phyloP scores from a whole-genome alignment of 164 flowering plant species.

The Aristolochia contorta region DNA sequence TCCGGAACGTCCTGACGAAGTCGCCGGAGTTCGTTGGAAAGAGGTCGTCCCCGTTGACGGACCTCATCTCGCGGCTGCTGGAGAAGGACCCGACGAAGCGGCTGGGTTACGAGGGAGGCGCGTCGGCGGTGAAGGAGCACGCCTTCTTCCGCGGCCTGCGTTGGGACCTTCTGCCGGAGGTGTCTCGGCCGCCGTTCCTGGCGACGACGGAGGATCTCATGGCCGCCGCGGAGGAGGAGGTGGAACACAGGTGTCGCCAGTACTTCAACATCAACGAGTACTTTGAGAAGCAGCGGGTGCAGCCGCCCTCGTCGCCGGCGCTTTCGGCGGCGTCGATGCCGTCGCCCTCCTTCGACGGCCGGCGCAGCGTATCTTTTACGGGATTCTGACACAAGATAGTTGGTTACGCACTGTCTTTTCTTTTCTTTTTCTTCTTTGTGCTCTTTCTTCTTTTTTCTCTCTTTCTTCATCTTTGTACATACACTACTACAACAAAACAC shows the following conservation, averaged over 20 bases:
- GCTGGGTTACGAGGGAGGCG: slow-evolving; percentile 60
- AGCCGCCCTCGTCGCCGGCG: slow-evolving; percentile 30
- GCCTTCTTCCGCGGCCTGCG: slow-evolving; percentile 54
- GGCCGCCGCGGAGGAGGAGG: slow-evolving; percentile 7
- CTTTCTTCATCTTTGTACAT: no score
- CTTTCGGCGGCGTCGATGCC: slow-evolving; percentile 19
- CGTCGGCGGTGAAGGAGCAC: slow-evolving; percentile 68
- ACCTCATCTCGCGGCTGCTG: slow-evolving; percentile 56
- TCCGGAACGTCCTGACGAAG: slow-evolving; percentile 39
- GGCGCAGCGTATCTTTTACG: slow-evolving; percentile 28
- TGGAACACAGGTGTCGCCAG: background rate
- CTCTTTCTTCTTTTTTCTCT: no score
- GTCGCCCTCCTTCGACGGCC: slow-evolving; percentile 19
- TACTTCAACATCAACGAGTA: slow-evolving; percentile 38
- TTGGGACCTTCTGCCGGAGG: slow-evolving; percentile 76
- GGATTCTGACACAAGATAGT: slow-evolving; percentile 33
- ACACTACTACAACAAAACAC: no score
- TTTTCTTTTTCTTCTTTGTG: no score
- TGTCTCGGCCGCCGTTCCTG: slow-evolving; percentile 74
- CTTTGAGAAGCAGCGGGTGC: slow-evolving; percentile 25
- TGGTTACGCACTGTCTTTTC: no score
- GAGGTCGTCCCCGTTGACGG: slow-evolving; percentile 41
- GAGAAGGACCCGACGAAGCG: slow-evolving; percentile 72
- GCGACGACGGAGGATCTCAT: slow-evolving; percentile 26
- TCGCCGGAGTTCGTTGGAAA: slow-evolving; percentile 57